Conservation (phyloP, 2,329 filamentous ascomycete genomes). For the Chaetomium strumarium region DNA sequence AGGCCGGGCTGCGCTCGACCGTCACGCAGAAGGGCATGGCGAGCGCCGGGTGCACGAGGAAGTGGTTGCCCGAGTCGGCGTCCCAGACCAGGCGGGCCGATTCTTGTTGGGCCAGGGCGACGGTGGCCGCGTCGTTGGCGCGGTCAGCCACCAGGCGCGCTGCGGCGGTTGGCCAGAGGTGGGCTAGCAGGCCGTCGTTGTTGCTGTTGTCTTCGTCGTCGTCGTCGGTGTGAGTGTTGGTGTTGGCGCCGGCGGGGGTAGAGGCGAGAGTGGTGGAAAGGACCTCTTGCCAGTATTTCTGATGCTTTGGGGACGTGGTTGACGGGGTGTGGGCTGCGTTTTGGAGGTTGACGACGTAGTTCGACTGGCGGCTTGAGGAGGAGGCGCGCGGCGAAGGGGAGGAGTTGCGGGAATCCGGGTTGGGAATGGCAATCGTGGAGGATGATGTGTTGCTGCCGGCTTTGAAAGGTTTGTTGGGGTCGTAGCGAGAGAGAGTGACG, state of each 20-base stretch:
- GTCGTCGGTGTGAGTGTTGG: background rate
- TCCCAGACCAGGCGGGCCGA: conserved; percentile 69
- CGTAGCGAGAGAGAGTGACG: conserved; percentile 53
- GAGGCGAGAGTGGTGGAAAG: conserved; percentile 50
- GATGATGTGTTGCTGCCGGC: conserved; percentile 33
- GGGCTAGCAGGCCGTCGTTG: conserved; percentile 59
- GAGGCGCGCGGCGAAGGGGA: conserved; percentile 16
- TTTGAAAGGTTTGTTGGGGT: conserved; percentile 54
- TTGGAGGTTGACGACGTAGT: background rate
- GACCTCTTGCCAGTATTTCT: conserved; percentile 52
- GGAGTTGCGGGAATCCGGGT: conserved; percentile 22
- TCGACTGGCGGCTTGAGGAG: conserved; percentile 13
- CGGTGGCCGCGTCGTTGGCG: conserved; percentile 52
- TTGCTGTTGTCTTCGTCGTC: background rate
- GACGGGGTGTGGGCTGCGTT: conserved; percentile 27
- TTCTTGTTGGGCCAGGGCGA: conserved; percentile 60
- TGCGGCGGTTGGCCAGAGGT: conserved; percentile 61
- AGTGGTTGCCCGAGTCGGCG: conserved; percentile 52
- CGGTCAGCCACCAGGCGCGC: conserved; percentile 57
- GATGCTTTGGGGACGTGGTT: conserved; percentile 34
- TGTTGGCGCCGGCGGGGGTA: conserved; percentile 30
- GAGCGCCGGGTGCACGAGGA: conserved; percentile 57
- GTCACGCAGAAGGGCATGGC: conserved; percentile 58
- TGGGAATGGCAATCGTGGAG: conserved; percentile 19
- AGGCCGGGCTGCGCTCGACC: conserved; percentile 52